These are phyloP conservation scores for Sphaceloma murrayae DNA, from an alignment of 2,329 filamentous ascomycete genomes.

Conservation along the genomic window DNA sequence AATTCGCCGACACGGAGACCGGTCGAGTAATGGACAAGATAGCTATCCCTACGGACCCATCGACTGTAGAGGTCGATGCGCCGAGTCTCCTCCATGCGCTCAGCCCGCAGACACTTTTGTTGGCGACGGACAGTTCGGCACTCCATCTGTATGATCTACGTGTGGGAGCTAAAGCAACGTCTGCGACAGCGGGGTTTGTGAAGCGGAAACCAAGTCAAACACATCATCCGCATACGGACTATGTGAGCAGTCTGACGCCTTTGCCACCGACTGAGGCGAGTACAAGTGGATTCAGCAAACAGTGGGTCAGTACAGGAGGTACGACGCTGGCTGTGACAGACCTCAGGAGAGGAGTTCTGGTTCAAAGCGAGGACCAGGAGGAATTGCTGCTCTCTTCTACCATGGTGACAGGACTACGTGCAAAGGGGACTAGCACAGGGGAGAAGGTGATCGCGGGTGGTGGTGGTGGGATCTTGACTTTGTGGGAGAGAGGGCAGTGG, in stretches of 20 bases:
- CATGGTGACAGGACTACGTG: constrained; percentile 67
- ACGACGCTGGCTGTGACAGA: constrained; percentile 87
- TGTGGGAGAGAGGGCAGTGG: constrained; percentile 94
- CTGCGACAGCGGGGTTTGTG: constrained; percentile 34
- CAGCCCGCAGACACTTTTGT: constrained; percentile 76
- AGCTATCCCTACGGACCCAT: constrained; percentile 53
- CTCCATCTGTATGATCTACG: constrained; percentile 83
- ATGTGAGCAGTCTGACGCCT: constrained; percentile 77
- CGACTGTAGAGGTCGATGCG: constrained; percentile 49
- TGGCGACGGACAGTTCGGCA: constrained; percentile 82
- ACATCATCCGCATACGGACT: constrained; percentile 82
- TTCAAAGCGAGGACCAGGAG: constrained; percentile 87
- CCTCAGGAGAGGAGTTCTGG: constrained; percentile 72
- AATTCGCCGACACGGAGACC: constrained; percentile 49
- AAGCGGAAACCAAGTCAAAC: constrained; percentile 62
- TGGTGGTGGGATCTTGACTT: constrained; percentile 69
- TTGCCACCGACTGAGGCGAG: constrained; percentile 70
- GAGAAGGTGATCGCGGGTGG: constrained; percentile 69
- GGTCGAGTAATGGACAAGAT: constrained; percentile 73
- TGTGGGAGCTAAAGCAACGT: constrained; percentile 21
- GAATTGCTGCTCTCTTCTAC: constrained; percentile 79
- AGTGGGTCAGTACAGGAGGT: constrained; percentile 89
- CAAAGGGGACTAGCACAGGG: constrained; percentile 55
- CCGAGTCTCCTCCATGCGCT: constrained; percentile 74
- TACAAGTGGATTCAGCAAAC: constrained; percentile 82